phyloP scores from a whole-genome alignment of 495 filamentous ascomycete species.

The Tuber brumale region DNA sequence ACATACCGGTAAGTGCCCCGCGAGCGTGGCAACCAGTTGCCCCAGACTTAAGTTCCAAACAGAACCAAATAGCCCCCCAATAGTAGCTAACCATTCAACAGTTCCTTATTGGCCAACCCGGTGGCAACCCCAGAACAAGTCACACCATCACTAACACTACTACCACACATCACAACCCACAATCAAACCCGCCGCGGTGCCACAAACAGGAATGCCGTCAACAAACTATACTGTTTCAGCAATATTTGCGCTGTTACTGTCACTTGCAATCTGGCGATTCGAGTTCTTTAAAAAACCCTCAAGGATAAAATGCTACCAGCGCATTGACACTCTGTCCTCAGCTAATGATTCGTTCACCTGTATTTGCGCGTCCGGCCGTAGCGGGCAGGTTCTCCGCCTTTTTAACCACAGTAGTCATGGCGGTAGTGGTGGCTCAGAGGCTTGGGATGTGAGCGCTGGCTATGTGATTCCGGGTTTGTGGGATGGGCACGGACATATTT shows the following conservation, averaged over 20 bases:
- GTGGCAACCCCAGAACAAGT: not conserved
- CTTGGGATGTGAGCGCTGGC: not conserved
- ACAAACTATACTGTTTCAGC: not conserved
- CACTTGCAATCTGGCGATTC: not conserved
- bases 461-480: constrained; percentile 53
- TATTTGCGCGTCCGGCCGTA: not conserved
- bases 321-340: not conserved
- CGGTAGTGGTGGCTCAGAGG: not conserved
- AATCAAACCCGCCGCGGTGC: not conserved
- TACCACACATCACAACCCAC: not conserved
- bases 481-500: constrained; percentile 60
- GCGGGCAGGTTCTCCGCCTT: not conserved
- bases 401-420: not conserved
- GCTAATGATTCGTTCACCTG: not conserved
- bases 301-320: not conserved
- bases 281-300: not conserved
- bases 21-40: not conserved
- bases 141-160: not conserved
- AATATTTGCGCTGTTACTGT: not conserved
- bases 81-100: not conserved
- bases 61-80: not conserved
- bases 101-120: not conserved
- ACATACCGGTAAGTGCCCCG: not conserved
- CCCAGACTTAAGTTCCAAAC: not conserved
- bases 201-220: not conserved